Conservation (phyloP, 768 basidiomycete genomes). For the Lepiota venenata region DNA sequence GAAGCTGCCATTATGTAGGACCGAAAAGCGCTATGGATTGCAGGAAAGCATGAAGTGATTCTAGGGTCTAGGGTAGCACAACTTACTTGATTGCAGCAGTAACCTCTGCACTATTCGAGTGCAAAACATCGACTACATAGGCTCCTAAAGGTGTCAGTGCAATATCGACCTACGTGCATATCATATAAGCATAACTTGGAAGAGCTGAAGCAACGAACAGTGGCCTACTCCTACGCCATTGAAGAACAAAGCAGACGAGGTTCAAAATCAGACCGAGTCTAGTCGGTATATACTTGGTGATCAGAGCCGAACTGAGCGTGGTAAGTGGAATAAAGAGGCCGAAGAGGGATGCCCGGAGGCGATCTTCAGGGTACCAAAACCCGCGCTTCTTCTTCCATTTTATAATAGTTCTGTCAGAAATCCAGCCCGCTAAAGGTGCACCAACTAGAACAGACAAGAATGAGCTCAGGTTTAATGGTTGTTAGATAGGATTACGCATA, state of each 20-base stretch:
- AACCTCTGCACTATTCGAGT: constrained; percentile 58
- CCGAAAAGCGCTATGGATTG: constrained; percentile 7
- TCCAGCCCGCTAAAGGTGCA: constrained; percentile 51
- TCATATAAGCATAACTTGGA: too few species aligned
- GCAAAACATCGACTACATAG: constrained; percentile 60
- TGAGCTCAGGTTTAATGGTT: background rate
- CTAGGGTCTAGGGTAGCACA: too few species aligned
- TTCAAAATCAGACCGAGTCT: constrained; percentile 45
- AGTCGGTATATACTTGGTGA: constrained; percentile 49
- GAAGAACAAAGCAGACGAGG: constrained; percentile 53
- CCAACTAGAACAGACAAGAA: constrained; percentile 38
- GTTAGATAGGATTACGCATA: constrained; percentile 24
- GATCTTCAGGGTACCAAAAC: constrained; percentile 66
- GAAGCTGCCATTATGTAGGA: background rate
- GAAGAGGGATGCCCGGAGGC: constrained; percentile 48
- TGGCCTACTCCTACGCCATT: constrained; percentile 61
- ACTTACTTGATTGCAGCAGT: constrained; percentile 53
- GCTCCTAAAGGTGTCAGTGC: constrained; percentile 52
- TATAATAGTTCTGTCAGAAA: constrained; percentile 55
- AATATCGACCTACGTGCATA: constrained; percentile 42
- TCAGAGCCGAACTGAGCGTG: constrained; percentile 43
- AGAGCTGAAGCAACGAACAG: background rate
- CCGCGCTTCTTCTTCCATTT: constrained; percentile 45
- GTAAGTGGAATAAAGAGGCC: constrained; percentile 56
- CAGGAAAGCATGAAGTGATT: background rate